Base-by-base conservation (phyloP, 805 yeast species). In the Scheffersomyces amazonensis region DNA sequence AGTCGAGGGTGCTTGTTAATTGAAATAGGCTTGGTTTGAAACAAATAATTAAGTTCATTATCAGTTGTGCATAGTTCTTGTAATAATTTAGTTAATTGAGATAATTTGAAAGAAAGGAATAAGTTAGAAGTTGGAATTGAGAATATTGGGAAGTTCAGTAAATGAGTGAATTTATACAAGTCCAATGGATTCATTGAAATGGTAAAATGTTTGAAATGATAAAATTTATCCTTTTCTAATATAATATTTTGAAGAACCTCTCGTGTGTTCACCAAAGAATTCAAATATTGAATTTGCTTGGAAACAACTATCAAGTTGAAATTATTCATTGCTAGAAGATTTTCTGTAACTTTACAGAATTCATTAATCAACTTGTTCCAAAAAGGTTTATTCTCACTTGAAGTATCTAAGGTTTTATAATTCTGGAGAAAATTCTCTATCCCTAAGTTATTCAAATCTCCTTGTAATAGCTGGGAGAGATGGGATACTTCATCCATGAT, bases 401-500 rank as follows among this genome's bases (percentile, higher is more conserved):
- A 24, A 24, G 5, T 13, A 24, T 12, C 27, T 4, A 28, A 13
- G 17, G 34, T 24, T 13, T 29, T n/a, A 25, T 39, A 30, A 13
- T 40, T 17, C 42, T 65, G 69, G 28, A 80, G 37, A 2, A 78
- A 45, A 62, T 75, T 77, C 22, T 59, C 46, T 1, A 61, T 49
- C 0, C 62, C 55, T 2, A 66, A 29, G 0, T 35, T 28, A 0
- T 46, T 38, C 15, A 73, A 43, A 35, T 73, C 56, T 12, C 32
- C 21, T 5, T 76, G 73, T 33, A 82, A 46, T 0, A 46, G 31
- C 30, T 57, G 60, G 15, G 80, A 62, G 25, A 71, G 48, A 2
- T 49, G 52, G 0, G 76, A 59, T 9, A 74, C 70, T 43, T 79
- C 84, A 15, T 71, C 72, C 65, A 75, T 69, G 1, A 78, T 61